These are phyloP conservation scores for Psilocybe subaeruginosa DNA, from an alignment of 768 basidiomycete species.

Conservation along the genomic window DNA sequence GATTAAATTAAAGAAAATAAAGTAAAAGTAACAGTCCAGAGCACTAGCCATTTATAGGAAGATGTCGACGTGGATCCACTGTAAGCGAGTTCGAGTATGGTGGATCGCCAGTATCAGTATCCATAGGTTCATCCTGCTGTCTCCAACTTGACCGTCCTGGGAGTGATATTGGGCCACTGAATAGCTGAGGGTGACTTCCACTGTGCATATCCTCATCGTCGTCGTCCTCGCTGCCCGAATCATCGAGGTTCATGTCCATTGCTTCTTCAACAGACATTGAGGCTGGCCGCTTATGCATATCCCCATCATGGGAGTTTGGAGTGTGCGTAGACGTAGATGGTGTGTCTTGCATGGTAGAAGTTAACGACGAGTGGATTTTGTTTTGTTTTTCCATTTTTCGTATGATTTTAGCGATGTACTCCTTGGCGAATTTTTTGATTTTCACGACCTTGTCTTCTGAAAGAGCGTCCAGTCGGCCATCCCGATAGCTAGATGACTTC, in stretches of 20 bases:
- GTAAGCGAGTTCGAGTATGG: neutral
- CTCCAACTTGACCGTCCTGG: neutral
- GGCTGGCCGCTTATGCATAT: conserved; percentile 19
- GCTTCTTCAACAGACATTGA: conserved; percentile 36
- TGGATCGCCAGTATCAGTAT: conserved; percentile 12
- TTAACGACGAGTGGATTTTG: conserved; percentile 27
- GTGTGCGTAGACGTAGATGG: conserved; percentile 44
- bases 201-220: conserved; percentile 22
- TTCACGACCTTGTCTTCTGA: conserved; percentile 87
- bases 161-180: neutral
- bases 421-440: conserved; percentile 93
- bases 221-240: conserved; percentile 27
- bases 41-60: neutral
- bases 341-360: conserved; percentile 27
- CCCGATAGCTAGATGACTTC: conserved; percentile 78
- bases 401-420: conserved; percentile 83
- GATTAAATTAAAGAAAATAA: neutral
- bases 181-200: neutral
- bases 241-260: conserved; percentile 36
- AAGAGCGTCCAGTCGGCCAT: conserved; percentile 72
- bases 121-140: conserved; percentile 7
- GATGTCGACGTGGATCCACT: conserved; percentile 22
- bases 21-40: neutral
- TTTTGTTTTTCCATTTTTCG: conserved; percentile 64
- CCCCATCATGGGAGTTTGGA: conserved; percentile 41